Percentiles rank a stretch among this genome's conserved stretches.
These are phyloP conservation scores for Globisporangium camurandrum DNA, from an alignment of 352 stramenopile species.

Conservation along the genomic window DNA sequence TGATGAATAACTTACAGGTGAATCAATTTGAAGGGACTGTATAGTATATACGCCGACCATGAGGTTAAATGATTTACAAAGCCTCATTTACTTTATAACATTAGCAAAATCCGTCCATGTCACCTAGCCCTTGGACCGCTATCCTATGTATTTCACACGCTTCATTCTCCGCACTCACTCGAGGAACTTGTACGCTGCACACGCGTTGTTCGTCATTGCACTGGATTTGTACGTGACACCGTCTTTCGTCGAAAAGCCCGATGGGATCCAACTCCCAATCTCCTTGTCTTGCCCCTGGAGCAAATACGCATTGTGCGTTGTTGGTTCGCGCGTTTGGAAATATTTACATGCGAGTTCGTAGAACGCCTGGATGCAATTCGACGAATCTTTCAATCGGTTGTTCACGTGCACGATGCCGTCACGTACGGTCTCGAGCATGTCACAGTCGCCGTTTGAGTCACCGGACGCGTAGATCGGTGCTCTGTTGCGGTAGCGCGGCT, in stretches of 20 bases:
- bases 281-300: conserved; percentile 54
- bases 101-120: no score
- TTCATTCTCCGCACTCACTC: background rate
- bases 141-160: no score
- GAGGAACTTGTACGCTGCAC: conserved; percentile 32
- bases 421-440: conserved; percentile 47
- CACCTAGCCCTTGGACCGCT: no score
- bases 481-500: conserved; percentile 35
- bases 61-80: no score
- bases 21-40: no score
- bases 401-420: conserved; percentile 56
- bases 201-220: conserved; percentile 25
- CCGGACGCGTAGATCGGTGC: conserved; percentile 43
- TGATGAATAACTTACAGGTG: no score
- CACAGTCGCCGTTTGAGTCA: conserved; percentile 53
- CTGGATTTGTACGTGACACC: conserved; percentile 40
- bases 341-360: conserved; percentile 53
- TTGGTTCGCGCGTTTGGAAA: conserved; percentile 28
- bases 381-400: conserved; percentile 46
- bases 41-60: no score
- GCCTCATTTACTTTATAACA: no score
- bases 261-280: conserved; percentile 61
- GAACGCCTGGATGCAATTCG: conserved; percentile 49
- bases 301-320: conserved; percentile 42
- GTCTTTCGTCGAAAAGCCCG: conserved; percentile 55